Conservation (phyloP, 2,329 filamentous ascomycete genomes). For the Beauveria rudraprayagi region DNA sequence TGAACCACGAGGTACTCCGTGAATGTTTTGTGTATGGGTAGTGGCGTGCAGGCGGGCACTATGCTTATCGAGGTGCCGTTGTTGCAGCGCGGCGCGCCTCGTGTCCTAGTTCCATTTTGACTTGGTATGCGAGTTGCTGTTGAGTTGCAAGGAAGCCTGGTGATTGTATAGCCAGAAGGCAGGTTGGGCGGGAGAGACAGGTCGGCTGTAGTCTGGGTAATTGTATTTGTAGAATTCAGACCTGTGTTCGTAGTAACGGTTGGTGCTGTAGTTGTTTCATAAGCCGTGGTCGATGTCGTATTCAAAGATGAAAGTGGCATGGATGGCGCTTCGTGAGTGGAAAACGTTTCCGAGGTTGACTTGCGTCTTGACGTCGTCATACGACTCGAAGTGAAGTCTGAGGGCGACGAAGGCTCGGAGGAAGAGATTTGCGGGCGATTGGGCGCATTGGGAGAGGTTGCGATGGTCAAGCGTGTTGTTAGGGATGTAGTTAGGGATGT, state of each 20-base stretch:
- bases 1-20: conserved; percentile 38
- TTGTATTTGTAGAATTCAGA: neutral
- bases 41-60: conserved; percentile 26
- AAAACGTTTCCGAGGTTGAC: neutral
- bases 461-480: neutral
- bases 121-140: neutral
- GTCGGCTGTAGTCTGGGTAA: neutral
- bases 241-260: neutral
- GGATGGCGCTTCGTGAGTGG: neutral
- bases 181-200: neutral
- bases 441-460: neutral
- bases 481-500: neutral
- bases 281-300: neutral
- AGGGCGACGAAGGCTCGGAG: neutral
- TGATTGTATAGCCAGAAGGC: conserved; percentile 8
- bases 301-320: neutral
- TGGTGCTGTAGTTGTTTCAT: neutral
- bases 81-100: neutral
- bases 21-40: conserved; percentile 21
- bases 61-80: conserved; percentile 11
- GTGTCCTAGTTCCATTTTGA: neutral
- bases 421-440: neutral
- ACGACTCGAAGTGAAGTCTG: neutral
- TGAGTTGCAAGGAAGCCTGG: conserved; percentile 3
- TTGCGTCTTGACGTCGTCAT: neutral